phyloP scores from a whole-genome alignment of 495 filamentous ascomycete genomes.

The Saxispiralis lemnorum region DNA sequence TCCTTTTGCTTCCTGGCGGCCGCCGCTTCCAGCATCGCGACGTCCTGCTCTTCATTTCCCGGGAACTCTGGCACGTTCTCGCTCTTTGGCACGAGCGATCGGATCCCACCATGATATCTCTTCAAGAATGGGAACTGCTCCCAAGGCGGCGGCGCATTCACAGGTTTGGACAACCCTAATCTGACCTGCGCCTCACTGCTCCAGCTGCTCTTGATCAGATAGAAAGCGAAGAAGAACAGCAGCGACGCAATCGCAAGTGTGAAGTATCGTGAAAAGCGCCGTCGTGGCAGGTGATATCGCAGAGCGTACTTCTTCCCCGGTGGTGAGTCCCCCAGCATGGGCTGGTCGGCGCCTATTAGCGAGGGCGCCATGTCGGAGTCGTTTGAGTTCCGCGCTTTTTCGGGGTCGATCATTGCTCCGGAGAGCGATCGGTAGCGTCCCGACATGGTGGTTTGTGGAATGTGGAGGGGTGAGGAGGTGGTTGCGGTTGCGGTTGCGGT shows the following conservation, averaged over 20 bases:
- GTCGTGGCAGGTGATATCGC: constrained; percentile 12
- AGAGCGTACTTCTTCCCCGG: constrained; percentile 3
- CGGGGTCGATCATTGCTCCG: constrained; percentile 9
- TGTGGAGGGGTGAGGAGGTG: too few relatives aligned
- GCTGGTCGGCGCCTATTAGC: constrained; percentile 6
- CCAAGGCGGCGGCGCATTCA: constrained; percentile 44
- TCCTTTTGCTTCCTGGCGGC: constrained; percentile 24
- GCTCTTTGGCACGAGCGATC: constrained; percentile 40
- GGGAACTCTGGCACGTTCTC: constrained; percentile 65
- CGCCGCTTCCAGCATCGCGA: constrained; percentile 10
- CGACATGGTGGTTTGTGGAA: too few relatives aligned
- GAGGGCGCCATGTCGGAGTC: constrained; percentile 7
- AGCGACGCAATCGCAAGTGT: constrained; percentile 7
- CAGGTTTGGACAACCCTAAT: constrained; percentile 19
- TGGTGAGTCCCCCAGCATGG: constrained; percentile 7
- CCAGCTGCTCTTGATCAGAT: constrained; percentile 5
- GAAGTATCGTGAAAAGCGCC: constrained; percentile 15
- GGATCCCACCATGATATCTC: constrained; percentile 70
- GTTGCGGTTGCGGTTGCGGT: too few relatives aligned
- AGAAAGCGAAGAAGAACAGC: constrained; percentile 7
- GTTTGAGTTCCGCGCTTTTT: constrained; percentile 4
- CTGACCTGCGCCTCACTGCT: constrained; percentile 5
- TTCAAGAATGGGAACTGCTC: constrained; percentile 65
- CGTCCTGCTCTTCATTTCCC: constrained; percentile 27
- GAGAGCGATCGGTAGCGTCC: constrained; percentile 14